Conservation (phyloP, 148 eudicot genomes). For the Persicaria tinctoria region DNA sequence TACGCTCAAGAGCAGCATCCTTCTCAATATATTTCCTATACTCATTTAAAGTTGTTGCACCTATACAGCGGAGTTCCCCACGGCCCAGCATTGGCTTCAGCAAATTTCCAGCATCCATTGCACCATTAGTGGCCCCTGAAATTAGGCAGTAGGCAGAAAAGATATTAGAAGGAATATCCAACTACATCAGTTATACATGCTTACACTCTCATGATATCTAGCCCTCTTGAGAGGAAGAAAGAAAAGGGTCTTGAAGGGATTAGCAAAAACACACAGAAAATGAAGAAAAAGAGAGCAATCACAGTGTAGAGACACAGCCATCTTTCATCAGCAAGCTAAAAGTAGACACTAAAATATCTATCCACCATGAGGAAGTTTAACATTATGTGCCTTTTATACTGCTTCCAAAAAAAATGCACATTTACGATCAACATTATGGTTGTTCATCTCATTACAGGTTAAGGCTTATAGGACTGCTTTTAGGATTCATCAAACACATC, state of each 20-base stretch:
- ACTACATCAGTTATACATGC: background rate
- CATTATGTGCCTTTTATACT: background rate
- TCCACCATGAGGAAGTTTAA: background rate
- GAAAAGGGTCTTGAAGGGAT: background rate
- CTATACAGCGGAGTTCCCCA: slow-evolving; percentile 92
- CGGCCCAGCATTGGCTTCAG: slow-evolving; percentile 94
- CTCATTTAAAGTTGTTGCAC: slow-evolving; percentile 92
- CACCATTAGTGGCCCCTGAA: slow-evolving; percentile 82
- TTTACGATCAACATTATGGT: background rate
- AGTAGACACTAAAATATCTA: background rate
- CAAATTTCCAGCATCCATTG: slow-evolving; percentile 88
- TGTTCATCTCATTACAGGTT: background rate
- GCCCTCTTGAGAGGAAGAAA: background rate
- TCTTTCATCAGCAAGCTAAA: background rate
- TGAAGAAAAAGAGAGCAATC: background rate
- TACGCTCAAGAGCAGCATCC: slow-evolving; percentile 94
- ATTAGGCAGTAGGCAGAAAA: background rate
- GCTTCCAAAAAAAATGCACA: background rate
- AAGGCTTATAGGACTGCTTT: background rate
- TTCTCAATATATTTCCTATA: slow-evolving; percentile 93
- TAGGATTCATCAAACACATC: background rate
- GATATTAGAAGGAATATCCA: background rate
- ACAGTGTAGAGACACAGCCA: background rate
- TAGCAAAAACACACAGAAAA: background rate
- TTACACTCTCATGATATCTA: background rate